A percentile compares a stretch with the other conserved stretches of the same genome.
Conservation (phyloP, 371 early-diverging fungal species). For the Funneliformis caledonium region DNA sequence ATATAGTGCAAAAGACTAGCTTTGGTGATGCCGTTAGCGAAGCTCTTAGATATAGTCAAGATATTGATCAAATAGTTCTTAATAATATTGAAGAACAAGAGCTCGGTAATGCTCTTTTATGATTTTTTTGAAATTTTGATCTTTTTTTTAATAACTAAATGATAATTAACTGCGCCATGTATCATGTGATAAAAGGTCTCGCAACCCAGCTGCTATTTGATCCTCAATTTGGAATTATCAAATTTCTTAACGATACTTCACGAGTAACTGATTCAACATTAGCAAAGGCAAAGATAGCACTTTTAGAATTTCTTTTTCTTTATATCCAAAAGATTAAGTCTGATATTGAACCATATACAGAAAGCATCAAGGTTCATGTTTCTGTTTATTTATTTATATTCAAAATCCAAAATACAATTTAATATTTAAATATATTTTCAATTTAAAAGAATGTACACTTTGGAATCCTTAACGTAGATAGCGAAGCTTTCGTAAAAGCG, state of each 20-base stretch:
- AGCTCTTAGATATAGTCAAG: conserved; percentile 3
- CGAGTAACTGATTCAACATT: not conserved
- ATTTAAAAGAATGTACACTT: conserved; percentile 1
- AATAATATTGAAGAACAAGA: conserved; percentile 19
- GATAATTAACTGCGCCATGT: not conserved
- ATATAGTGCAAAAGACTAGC: not conserved
- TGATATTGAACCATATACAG: conserved; percentile 11
- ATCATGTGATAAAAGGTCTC: not conserved
- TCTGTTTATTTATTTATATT: not conserved
- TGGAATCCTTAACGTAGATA: not conserved
- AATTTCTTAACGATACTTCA: conserved; percentile 9
- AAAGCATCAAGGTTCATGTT: not conserved
- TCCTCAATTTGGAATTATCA: conserved; percentile 9
- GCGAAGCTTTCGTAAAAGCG: conserved; percentile 7
- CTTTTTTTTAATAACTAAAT: not conserved
- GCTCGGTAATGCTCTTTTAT: not conserved
- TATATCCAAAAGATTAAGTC: conserved; percentile 10
- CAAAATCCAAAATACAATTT: not conserved
- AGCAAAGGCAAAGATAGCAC: conserved; percentile 12
- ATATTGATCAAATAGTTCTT: conserved; percentile 18
- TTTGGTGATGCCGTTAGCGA: not conserved
- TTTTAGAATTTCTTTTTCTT: conserved; percentile 33
- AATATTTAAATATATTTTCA: not conserved
- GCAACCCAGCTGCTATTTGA: conserved; percentile 19
- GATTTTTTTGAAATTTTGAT: not conserved